Evolutionary conservation across 31 red algal species (phyloP).

Genomic region (Asparagopsis taxiformis): DNA sequence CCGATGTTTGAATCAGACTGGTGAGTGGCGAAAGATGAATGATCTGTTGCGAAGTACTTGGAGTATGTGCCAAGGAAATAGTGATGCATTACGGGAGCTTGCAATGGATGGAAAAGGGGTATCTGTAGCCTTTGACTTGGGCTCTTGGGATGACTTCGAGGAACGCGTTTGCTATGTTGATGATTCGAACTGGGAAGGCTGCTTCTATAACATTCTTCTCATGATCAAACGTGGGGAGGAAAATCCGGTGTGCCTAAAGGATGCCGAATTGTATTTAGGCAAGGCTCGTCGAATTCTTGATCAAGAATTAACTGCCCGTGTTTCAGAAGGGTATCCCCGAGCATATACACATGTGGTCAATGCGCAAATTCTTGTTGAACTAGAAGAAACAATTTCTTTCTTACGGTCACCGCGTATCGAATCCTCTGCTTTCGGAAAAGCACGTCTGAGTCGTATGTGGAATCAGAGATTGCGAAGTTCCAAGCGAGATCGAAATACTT

Average conservation of each 20-base stretch:
- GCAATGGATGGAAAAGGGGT: slow-evolving; percentile 46
- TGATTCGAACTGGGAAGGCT: slow-evolving; percentile 52
- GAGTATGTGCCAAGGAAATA: slow-evolving; percentile 12
- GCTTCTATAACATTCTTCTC: slow-evolving; percentile 78
- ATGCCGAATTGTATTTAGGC: slow-evolving; percentile 38
- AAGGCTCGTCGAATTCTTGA: slow-evolving; percentile 76
- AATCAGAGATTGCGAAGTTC: slow-evolving; percentile 66
- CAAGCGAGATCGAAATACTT: slow-evolving; percentile 78
- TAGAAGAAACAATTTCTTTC: slow-evolving; percentile 84
- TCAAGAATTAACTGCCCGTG: slow-evolving; percentile 78
- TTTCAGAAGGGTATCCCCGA: slow-evolving; percentile 92
- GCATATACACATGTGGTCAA: slow-evolving; percentile 88
- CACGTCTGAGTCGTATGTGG: slow-evolving; percentile 72
- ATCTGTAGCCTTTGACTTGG: slow-evolving; percentile 87
- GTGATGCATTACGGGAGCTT: slow-evolving; percentile 6
- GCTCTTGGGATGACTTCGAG: slow-evolving; percentile 91
- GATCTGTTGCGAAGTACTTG: slow-evolving; percentile 24
- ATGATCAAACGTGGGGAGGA: slow-evolving; percentile 51
- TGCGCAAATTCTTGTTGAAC: slow-evolving; percentile 85
- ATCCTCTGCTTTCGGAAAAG: slow-evolving; percentile 19
- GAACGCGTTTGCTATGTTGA: slow-evolving; percentile 66
- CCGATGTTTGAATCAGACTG: slow-evolving; percentile 65
- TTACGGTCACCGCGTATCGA: slow-evolving; percentile 51
- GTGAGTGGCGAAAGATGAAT: slow-evolving; percentile 79
- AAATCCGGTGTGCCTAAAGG: slow-evolving; percentile 24